Base-by-base conservation (phyloP, 305 asterid genomes). In the Fraxinus angustifolia region DNA sequence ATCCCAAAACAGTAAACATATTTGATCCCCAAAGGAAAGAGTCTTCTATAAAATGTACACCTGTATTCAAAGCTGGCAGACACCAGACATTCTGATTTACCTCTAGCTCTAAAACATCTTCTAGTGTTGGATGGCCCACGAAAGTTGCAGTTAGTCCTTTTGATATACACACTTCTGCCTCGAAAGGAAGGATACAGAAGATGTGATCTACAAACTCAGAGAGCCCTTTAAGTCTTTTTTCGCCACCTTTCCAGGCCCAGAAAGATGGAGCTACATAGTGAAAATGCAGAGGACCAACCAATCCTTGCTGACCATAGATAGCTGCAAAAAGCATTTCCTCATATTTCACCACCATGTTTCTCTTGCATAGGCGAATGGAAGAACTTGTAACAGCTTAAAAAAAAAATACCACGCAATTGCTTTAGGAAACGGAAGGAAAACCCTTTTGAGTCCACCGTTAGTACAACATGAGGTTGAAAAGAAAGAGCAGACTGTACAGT, bases 201-300 rank as follows among this genome's bases (percentile, higher is more conserved):
- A 93, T 56, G 86, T 95, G 98, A 88, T 95, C 98, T 81, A 95
- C 91, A 83, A 95, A 92, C 62, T 81, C 87, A 26, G 88, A 81
- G 76, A 95, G 92, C 76, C 93, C 91, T 79, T 84, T 88, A 33
- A 95, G 95, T 85, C 98, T 93, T 48, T 87, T 87, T 86, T 93
- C 97, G 76, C 98, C 98, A 65, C 98, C 99, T 89, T 82, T 92
- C 99, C 99, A 95, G 65, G 97, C 97, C 99, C 99, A 95, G 88
- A 93, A 95, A 71, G 99, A 93, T 2, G 98, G 98, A 42, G 99
- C 93, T 28, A 93, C 97, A 72, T 93, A 95, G 86, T 93, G 97
- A 87, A 93, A 93, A 85, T 91, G 97, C 56, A 50, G 90, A 50
- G 97, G 94, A 82, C 88, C 65, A 81, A 80, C 79, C 75, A 83